Evolutionary conservation across 495 filamentous ascomycete genomes (phyloP), one percentile per base, ranked within the genome.

Genomic region (Staphylotrichum longicolle): DNA sequence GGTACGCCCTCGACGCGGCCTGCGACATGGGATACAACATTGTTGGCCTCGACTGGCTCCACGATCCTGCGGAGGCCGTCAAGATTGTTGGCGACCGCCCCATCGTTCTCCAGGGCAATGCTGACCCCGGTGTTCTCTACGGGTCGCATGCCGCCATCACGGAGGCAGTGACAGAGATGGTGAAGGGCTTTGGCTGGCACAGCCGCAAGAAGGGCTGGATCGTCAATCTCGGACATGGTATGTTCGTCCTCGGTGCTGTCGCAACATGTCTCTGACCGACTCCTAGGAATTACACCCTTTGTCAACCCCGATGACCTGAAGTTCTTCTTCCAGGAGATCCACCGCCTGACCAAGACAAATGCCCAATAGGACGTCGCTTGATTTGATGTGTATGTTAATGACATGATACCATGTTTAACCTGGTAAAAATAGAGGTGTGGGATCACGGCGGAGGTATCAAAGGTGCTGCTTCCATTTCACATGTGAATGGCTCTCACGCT

Each of bases 261-360:
- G 2, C 12, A 0, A 54, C 42, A 57, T 69, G 68, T 48, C 58
- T 53, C 32, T 41, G 14, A 42, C 32, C 37, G 7, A 57, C 41
- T 39, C 2, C 9, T 34, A 91, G 89, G 91, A 64, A 90, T 98
- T 57, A 98, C 95, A 20, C 94, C 95, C 3, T 87, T 90, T 59
- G 94, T 98, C 33, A 86, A 96, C 62, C 94, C 94, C 3, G 91
- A 97, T 44, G 85, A 96, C 72, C 78, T 98, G 58, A 90, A 83
- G 69, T 95, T 93, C 78, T 98, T 87, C 82, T 95, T 98, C 63
- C 79, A 95, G 73, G 95, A 98, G 75, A 85, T 97, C 58, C 90
- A 95, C 70, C 88, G 91, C 56, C 76, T 84, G 50, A 82, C 78
- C 61, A 76, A 70, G 51, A 73, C 56, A 0, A 55, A 63, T n/a